Evolutionary conservation across 768 basidiomycete species (phyloP).

Genomic region (Boletus edulis): DNA sequence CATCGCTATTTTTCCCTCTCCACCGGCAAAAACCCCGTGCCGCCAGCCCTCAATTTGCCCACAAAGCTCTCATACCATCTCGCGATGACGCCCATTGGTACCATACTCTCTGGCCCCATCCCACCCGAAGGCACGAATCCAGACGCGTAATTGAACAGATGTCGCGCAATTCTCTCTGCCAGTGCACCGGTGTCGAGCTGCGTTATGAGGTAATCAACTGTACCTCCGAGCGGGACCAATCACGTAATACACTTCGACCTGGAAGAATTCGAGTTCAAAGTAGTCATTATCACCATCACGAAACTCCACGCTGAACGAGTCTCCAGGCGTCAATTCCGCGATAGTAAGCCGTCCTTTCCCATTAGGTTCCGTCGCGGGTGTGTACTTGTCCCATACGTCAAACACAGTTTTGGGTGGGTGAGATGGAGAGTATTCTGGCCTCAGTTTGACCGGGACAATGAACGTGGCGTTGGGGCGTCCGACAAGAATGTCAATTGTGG

Average conservation of each 20-base stretch:
- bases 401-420: background rate
- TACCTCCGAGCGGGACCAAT: too few species aligned
- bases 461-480: background rate
- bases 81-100: slow-evolving; percentile 61
- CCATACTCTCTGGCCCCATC: slow-evolving; percentile 47
- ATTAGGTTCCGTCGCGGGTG: background rate
- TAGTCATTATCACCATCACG: too few species aligned
- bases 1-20: slow-evolving; percentile 34
- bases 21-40: slow-evolving; percentile 62
- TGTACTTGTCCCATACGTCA: background rate
- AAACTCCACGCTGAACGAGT: background rate
- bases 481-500: background rate
- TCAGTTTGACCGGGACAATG: background rate
- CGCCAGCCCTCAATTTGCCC: slow-evolving; percentile 55
- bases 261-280: too few species aligned
- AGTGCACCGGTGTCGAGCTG: slow-evolving; percentile 11
- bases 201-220: too few species aligned
- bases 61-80: slow-evolving; percentile 74
- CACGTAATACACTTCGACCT: too few species aligned
- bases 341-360: background rate
- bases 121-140: slow-evolving; percentile 52
- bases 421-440: background rate
- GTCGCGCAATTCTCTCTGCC: slow-evolving; percentile 46
- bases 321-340: background rate
- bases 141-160: slow-evolving; percentile 73